Conservation (phyloP, 768 basidiomycete genomes). For the Mycena amicta region DNA sequence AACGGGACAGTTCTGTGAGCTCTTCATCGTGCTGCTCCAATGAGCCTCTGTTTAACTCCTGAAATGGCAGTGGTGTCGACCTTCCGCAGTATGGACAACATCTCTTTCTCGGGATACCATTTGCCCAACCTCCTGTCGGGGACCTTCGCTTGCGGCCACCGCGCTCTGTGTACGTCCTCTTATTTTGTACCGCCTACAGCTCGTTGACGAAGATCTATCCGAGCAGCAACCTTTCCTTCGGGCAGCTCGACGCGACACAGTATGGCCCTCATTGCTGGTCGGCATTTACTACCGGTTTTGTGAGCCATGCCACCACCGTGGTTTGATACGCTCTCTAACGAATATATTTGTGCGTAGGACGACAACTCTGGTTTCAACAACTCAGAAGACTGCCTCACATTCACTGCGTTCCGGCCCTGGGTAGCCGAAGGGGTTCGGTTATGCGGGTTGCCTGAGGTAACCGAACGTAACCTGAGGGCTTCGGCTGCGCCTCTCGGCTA, state of each 20-base stretch:
- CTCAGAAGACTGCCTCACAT: constrained; percentile 2
- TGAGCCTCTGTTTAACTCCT: neutral
- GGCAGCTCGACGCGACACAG: neutral
- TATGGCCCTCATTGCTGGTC: constrained; percentile 1
- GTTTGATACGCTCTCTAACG: too few species aligned
- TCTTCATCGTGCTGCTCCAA: neutral
- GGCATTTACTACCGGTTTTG: neutral
- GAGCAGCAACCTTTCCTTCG: neutral
- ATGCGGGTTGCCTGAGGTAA: too few species aligned
- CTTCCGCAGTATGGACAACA: constrained; percentile 2
- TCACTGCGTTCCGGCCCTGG: neutral
- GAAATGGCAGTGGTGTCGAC: neutral
- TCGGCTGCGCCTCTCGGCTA: too few species aligned
- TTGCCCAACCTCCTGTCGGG: constrained; percentile 45
- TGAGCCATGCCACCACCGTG: too few species aligned
- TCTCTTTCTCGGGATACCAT: constrained; percentile 42
- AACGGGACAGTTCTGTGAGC: constrained; percentile 1
- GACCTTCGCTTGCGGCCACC: constrained; percentile 33
- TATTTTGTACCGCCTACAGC: neutral
- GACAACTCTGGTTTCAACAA: constrained; percentile 1
- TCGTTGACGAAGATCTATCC: neutral
- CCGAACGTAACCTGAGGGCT: too few species aligned
- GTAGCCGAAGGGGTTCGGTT: too few species aligned
- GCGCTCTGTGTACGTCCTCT: constrained; percentile 5
- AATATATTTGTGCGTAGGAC: too few species aligned